Evolutionary conservation across 495 filamentous ascomycete genomes (phyloP), one percentile per base, ranked within the genome.

Genomic region (Pyrenula massariospora): DNA sequence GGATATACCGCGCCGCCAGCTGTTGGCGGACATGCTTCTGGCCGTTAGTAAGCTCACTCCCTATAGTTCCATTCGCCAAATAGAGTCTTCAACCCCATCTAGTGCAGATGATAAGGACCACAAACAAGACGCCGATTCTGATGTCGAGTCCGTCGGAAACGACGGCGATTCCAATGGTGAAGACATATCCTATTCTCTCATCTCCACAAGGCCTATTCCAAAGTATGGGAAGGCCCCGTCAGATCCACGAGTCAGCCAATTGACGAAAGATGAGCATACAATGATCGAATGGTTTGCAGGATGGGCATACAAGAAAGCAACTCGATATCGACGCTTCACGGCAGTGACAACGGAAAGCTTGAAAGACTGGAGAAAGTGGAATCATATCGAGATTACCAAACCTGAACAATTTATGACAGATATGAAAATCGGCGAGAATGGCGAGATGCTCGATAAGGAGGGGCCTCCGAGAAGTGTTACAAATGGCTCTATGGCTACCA

Each of bases 1-100:
- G 22, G 25, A 66, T 15, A 15, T 60, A 24, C 11, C 57, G 20
- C 21, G 48, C 1, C 2, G 48, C 15, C 31, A 42, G 15, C 31
- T 8, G 31, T 42, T 5, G 31, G 31, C 31, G 31, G 31, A 42
- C 15, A 42, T 42, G 31, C 31, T 42, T 42, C 15, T 42, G 15
- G 31, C 15, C 15, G 31, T 42, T 42, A 42, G 15, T 15, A 42
- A 42, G 15, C 31, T 42, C 31, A 8, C 31, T 5, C 31, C 31
- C 5, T 42, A 5, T 42, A 5, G 15, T 8, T 42, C 31, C 5
- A 15, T 42, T 8, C 31, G 15, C 15, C 31, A 42, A 8, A 42
- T 42, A 5, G 31, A 8, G 31, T 5, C 31, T 15, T 42, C 31
- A 42, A 42, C 5, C 5, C 8, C 5, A 15, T 15, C 31, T 8